Conservation (phyloP, 306 rosid species). For the Oxytropis ochrocephala region DNA sequence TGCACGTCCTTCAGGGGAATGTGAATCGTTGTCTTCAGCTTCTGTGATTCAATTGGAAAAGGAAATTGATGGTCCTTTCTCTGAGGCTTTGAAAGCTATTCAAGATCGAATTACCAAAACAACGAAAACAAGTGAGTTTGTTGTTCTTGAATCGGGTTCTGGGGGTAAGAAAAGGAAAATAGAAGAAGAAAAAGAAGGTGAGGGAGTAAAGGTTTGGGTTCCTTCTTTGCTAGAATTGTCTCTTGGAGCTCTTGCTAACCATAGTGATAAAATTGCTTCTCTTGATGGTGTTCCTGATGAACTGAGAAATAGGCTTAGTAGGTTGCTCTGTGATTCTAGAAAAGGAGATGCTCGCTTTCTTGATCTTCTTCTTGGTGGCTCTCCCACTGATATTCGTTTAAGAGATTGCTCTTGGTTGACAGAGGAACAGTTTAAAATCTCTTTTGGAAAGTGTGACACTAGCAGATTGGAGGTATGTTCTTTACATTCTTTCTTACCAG, state of each 20-base stretch:
- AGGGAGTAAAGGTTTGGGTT: background rate
- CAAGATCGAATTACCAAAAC: constrained; percentile 11
- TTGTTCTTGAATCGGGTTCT: background rate
- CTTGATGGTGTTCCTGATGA: constrained; percentile 58
- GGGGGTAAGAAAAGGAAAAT: constrained; percentile 39
- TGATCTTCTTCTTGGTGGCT: constrained; percentile 47
- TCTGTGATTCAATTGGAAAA: constrained; percentile 12
- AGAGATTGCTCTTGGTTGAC: constrained; percentile 80
- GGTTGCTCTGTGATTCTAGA: constrained; percentile 62
- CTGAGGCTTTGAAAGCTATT: constrained; percentile 47
- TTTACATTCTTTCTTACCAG: background rate
- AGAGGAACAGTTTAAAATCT: constrained; percentile 50
- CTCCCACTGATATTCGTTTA: constrained; percentile 66
- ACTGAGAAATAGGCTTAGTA: constrained; percentile 52
- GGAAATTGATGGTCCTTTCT: constrained; percentile 48
- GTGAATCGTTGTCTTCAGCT: background rate
- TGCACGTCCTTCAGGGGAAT: constrained; percentile 22
- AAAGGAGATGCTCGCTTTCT: constrained; percentile 41
- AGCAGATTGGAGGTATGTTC: constrained; percentile 43
- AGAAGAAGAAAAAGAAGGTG: background rate
- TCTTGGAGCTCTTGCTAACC: constrained; percentile 37
- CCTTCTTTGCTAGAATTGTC: constrained; percentile 63
- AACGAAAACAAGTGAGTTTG: background rate
- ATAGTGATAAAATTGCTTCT: constrained; percentile 62
- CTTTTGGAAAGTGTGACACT: constrained; percentile 43